These are phyloP conservation scores for Xylariaceae sp. DNA, from an alignment of 2,329 filamentous ascomycete genomes.

Conservation along the genomic window DNA sequence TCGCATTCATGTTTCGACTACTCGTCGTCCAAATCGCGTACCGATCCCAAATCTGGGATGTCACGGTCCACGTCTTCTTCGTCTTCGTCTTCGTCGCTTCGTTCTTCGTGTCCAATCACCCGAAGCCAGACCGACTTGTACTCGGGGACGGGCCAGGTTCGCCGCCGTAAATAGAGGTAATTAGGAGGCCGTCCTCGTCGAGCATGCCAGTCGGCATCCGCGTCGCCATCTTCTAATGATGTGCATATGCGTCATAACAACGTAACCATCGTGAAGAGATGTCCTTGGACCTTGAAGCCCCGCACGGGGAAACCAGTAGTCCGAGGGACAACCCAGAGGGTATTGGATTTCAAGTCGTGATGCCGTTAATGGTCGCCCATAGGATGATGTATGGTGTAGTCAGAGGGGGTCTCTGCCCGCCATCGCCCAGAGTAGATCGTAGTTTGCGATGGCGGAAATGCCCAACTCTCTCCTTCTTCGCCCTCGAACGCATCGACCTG, in stretches of 20 bases:
- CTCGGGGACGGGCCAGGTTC: too few species aligned
- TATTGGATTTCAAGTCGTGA: constrained; percentile 28
- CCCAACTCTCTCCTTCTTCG: too few species aligned
- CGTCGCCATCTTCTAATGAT: constrained; percentile 26
- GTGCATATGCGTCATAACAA: constrained; percentile 30
- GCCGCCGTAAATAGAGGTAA: too few species aligned
- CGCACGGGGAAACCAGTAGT: constrained; percentile 9
- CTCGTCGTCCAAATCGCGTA: too few species aligned
- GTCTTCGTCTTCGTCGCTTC: constrained; percentile 22
- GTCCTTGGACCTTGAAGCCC: constrained; percentile 12
- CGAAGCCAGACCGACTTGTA: constrained; percentile 14
- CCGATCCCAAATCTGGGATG: too few species aligned
- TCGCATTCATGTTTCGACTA: too few species aligned
- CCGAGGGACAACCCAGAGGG: constrained; percentile 21
- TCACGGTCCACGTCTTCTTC: too few species aligned
- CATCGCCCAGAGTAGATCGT: constrained; percentile 25
- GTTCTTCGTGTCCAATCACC: constrained; percentile 23
- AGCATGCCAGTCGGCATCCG: constrained; percentile 16
- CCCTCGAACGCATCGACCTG: not conserved
- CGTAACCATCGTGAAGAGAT: constrained; percentile 29
- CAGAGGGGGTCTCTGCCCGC: constrained; percentile 24
- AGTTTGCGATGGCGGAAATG: constrained; percentile 17
- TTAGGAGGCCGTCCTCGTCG: constrained; percentile 17
- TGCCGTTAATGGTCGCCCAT: constrained; percentile 31
- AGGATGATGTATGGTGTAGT: constrained; percentile 28